phyloP scores from a whole-genome alignment of 257 asterid genomes.

The Gentiana dahurica region DNA sequence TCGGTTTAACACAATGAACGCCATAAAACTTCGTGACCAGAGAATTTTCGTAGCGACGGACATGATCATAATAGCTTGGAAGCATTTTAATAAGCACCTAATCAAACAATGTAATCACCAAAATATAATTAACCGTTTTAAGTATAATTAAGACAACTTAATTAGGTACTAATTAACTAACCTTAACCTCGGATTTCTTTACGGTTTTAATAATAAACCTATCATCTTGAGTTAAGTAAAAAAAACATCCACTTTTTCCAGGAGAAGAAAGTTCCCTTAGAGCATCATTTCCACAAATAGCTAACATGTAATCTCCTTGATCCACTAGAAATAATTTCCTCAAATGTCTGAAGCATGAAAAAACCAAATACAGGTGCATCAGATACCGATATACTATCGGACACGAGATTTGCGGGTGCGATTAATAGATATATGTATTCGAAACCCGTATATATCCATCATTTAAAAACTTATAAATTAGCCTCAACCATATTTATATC shows the following conservation, averaged over 20 bases:
- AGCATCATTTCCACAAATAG: conserved; percentile 92
- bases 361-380: conserved; percentile 10
- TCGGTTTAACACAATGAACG: conserved; percentile 95
- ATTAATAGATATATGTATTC: neutral
- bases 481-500: neutral
- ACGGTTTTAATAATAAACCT: conserved; percentile 98
- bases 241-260: conserved; percentile 96
- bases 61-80: conserved; percentile 72
- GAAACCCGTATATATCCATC: neutral
- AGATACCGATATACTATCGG: neutral
- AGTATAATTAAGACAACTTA: conserved; percentile 7
- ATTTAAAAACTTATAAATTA: neutral
- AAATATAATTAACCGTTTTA: neutral
- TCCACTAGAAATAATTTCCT: conserved; percentile 87
- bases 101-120: conserved; percentile 12
- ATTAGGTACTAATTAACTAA: conserved; percentile 29
- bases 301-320: conserved; percentile 95
- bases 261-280: conserved; percentile 95
- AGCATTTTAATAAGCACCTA: conserved; percentile 98
- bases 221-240: conserved; percentile 93
- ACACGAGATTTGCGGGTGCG: no score
- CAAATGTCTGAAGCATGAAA: conserved; percentile 47
- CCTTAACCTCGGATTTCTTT: conserved; percentile 98
- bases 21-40: conserved; percentile 88
- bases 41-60: conserved; percentile 71